phyloP scores from a whole-genome alignment of 805 yeast genomes.

The Schizosaccharomyces cryophilus region DNA sequence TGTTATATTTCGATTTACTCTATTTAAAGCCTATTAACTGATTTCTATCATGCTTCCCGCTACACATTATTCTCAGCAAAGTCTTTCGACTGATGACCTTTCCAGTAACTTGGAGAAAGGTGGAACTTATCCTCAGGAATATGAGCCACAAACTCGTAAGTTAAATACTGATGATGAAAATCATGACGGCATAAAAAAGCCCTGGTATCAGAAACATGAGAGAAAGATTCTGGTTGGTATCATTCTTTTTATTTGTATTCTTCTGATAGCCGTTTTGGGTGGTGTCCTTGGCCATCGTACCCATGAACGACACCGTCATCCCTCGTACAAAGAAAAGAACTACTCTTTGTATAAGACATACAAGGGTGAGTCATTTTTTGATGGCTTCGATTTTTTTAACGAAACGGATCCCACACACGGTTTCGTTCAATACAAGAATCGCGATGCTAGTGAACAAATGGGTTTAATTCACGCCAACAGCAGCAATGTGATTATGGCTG shows the following conservation, averaged over 20 bases:
- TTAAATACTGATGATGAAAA: background rate
- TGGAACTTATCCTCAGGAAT: too few species aligned
- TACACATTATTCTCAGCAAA: too few species aligned
- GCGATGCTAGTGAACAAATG: background rate
- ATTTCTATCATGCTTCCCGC: too few species aligned
- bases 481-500: background rate
- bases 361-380: background rate
- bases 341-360: background rate
- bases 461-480: background rate
- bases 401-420: constrained; percentile 3
- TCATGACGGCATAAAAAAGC: background rate
- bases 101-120: too few species aligned
- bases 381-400: background rate
- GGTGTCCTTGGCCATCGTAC: background rate
- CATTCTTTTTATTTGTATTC: background rate
- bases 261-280: background rate
- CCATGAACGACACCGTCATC: background rate
- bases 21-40: too few species aligned
- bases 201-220: background rate
- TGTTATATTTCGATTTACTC: too few species aligned
- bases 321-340: background rate
- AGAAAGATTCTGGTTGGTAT: background rate
- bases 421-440: background rate
- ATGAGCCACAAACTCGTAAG: too few species aligned
- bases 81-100: too few species aligned